A percentile compares a stretch with the other conserved stretches of the same genome.
These are phyloP conservation scores for Trichoderma erinaceum DNA, from an alignment of 495 filamentous ascomycete genomes.

Conservation along the genomic window DNA sequence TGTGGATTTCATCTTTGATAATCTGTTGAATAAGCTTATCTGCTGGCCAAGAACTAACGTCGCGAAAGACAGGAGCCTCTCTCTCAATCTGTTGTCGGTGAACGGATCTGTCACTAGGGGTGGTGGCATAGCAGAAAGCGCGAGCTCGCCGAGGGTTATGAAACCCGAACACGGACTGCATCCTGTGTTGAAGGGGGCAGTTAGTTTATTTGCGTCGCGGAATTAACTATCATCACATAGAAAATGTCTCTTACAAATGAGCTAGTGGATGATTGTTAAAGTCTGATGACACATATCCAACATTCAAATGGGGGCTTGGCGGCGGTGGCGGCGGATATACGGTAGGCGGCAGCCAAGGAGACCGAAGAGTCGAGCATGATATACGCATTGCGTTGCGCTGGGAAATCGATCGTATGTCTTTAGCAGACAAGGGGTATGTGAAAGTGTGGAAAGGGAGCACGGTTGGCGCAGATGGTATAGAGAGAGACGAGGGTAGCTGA, in stretches of 20 bases:
- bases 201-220: slow-evolving; percentile 11
- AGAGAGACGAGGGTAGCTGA: slow-evolving; percentile 64
- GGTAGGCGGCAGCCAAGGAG: slow-evolving; percentile 75
- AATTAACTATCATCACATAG: slow-evolving; percentile 5
- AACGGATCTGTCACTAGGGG: slow-evolving; percentile 80
- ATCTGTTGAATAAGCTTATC: slow-evolving; percentile 87
- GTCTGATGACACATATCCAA: slow-evolving; percentile 96
- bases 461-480: slow-evolving; percentile 85
- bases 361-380: slow-evolving; percentile 76
- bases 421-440: slow-evolving; percentile 86
- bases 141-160: slow-evolving; percentile 68
- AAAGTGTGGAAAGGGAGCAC: slow-evolving; percentile 99
- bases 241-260: slow-evolving; percentile 52
- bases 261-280: slow-evolving; percentile 99
- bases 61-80: slow-evolving; percentile 87
- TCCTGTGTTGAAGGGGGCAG: slow-evolving; percentile 35
- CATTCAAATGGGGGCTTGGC: slow-evolving; percentile 73
- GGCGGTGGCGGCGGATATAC: slow-evolving; percentile 81
- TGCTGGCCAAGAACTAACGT: slow-evolving; percentile 80
- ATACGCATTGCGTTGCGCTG: slow-evolving; percentile 92
- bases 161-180: slow-evolving; percentile 97
- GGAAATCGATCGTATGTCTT: slow-evolving; percentile 91
- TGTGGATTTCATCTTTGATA: slow-evolving; percentile 88
- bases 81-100: slow-evolving; percentile 92
- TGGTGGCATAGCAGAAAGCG: slow-evolving; percentile 97